These are phyloP conservation scores for Cryptococcus jaspeensis DNA, from an alignment of 1,284 basidiomycete genomes.

Conservation along the genomic window DNA sequence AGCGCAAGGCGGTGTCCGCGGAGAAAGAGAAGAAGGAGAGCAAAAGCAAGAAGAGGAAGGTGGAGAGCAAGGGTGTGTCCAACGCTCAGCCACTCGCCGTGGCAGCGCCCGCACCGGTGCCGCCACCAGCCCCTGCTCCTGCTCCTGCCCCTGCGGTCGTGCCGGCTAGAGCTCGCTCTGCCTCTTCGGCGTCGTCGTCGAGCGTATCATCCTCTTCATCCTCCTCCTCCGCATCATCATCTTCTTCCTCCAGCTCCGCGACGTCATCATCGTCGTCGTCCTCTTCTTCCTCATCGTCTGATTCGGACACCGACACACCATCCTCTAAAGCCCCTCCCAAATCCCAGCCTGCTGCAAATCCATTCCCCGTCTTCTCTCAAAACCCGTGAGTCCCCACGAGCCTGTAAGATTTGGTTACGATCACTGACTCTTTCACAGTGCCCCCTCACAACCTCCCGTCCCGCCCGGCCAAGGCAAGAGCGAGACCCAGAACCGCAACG, in stretches of 20 bases:
- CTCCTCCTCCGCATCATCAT: slow-evolving; percentile 20
- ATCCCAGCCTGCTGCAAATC: not conserved
- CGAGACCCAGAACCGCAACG: slow-evolving; percentile 43
- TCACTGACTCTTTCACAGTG: not conserved
- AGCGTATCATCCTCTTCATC: slow-evolving; percentile 24
- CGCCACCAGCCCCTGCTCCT: not conserved
- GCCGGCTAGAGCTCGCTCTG: slow-evolving; percentile 2
- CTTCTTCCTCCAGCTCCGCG: slow-evolving; percentile 14
- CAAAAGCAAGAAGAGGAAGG: not conserved
- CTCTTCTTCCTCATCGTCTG: slow-evolving; percentile 7
- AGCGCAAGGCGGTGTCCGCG: not conserved
- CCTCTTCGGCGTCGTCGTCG: slow-evolving; percentile 13
- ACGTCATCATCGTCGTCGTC: slow-evolving; percentile 13
- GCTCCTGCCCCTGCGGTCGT: not conserved
- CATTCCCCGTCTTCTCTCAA: slow-evolving; percentile 7
- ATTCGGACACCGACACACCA: not conserved
- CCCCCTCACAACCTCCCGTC: slow-evolving; percentile 6
- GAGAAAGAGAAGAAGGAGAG: not conserved
- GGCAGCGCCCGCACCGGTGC: not conserved
- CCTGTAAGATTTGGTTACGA: not conserved
- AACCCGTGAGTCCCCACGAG: slow-evolving; percentile 6
- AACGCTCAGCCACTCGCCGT: not conserved
- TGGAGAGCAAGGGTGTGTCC: not conserved
- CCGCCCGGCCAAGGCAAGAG: slow-evolving; percentile 46
- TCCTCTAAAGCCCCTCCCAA: not conserved